Conservation (phyloP, 2,329 filamentous ascomycete species). For the Monilinia laxa region DNA sequence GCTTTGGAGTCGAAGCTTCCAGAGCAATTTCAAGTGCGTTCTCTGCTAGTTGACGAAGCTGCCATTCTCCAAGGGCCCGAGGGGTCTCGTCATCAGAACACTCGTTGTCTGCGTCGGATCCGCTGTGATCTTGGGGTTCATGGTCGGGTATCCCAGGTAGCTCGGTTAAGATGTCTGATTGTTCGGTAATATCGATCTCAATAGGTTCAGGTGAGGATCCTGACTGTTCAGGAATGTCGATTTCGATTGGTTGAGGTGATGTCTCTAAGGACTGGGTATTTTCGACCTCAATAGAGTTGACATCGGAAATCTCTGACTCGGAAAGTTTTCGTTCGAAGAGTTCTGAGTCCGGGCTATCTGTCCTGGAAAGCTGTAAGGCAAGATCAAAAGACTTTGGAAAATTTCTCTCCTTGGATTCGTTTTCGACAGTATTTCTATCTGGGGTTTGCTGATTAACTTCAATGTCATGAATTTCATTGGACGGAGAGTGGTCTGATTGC, state of each 20-base stretch:
- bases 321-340: background rate
- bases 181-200: too few species aligned
- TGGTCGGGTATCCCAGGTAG: background rate
- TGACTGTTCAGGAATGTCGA: background rate
- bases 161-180: too few species aligned
- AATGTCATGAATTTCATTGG: background rate
- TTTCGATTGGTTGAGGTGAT: background rate
- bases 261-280: background rate
- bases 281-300: background rate
- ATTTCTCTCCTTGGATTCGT: background rate
- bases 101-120: constrained; percentile 20
- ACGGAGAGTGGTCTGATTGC: constrained; percentile 1
- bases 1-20: background rate
- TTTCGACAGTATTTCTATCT: background rate
- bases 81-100: constrained; percentile 4
- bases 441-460: background rate
- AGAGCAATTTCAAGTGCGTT: constrained; percentile 17
- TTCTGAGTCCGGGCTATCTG: background rate
- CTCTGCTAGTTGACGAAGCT: constrained; percentile 18
- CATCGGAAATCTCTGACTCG: background rate
- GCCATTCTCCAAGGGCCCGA: constrained; percentile 4
- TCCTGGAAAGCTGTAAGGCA: constrained; percentile 7
- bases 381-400: background rate
- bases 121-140: constrained; percentile 15
- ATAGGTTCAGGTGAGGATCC: too few species aligned